Base-by-base conservation (phyloP, 768 basidiomycete genomes). In the Aureoboletus auriporus region DNA sequence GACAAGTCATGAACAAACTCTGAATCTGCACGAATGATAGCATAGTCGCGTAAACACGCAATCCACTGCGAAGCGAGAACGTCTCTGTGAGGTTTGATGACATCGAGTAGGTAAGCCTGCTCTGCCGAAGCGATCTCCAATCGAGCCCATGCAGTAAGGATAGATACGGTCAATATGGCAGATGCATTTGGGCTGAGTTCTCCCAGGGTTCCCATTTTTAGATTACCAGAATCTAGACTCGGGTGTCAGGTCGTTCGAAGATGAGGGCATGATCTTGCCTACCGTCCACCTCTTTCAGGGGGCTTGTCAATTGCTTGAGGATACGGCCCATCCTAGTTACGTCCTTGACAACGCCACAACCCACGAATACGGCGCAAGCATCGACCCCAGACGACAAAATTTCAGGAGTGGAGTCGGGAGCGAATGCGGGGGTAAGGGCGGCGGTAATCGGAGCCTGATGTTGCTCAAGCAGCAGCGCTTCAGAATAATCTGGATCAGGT, bases 391-490 rank as follows among this genome's bases (percentile, higher is more conserved):
- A 85, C 0, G 94, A 90, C 35, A 97, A 62, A 29, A 98, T 94
- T 63, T 99, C 95, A 0, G 95, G 95, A 1, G 93, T 92, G 1
- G 93, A 91, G 62, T 98, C 96, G 0, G 91, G 78, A 1, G 92
- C 93, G 61, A 99, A 98, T 0, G 94, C 93, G 0, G 96, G 95
- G 0, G 95, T 98, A 14, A 98, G 76, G 0, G 96, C 96, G 16
- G 96, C 93, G 2, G 95, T 96, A 51, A 99, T 95, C 0, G 96
- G 95, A 0, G 96, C 95, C 69, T 99, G 96, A 66, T 96, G 89
- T 65, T 99, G 96, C 63, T 99, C 95, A 11, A 99, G 79, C 3
- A 99, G 73, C 6, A 94, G 74, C 0, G 89, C 83, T 50, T 91
- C 91, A 30, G 90, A 88, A 57, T 92, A 98, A 44, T 93, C 93